Evolutionary conservation across 2,329 filamentous ascomycete species (phyloP), one percentile per base, ranked within the genome.

Genomic region (Aspergillus bombycis): DNA sequence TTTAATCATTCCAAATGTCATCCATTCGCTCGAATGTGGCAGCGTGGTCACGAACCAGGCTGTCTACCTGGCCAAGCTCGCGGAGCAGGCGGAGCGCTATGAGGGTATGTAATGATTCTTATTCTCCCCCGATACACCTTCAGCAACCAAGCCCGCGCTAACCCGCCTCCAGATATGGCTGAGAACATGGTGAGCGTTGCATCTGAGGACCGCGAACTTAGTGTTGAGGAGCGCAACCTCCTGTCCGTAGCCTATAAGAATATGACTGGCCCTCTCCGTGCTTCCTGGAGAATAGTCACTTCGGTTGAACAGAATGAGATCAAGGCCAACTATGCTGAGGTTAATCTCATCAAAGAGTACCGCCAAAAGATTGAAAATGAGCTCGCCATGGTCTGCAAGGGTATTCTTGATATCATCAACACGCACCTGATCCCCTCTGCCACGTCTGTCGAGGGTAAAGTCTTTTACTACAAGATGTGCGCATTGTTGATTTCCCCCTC

Each of bases 381-480:
- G 86, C 90, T 98, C 75, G 94, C 95, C 88, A 92, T 93, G 86
- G 92, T 97, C 83, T 98, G 94, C 89, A 89, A 97, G 85, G 94
- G 97, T 85, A 92, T 97, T 73, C 91, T 98, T 73, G 91, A 97
- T 75, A 94, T 97, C 73, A 87, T 98, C 71, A 93, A 97, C 80
- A 86, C 97, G 78, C 90, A 89, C 79, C 87, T 98, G 77, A 98
- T 98, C 79, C 94, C 94, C 82, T 94, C 95, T 83, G 94, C 94
- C 79, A 91, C 94, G 83, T 91, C 92, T 72, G 94, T 94, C 85
- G 94, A 98, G 88, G 97, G 93, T 81, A 97, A 97, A 90, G 94
- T 98, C 80, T 98, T 98, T 84, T 98, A 98, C 87, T 93, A 97
- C 91, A 98, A 98, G 90, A 98, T 98, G 94, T 97, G 30, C 30